Conservation (phyloP, 163 green algal genomes). For the Scenedesmus sp. region DNA sequence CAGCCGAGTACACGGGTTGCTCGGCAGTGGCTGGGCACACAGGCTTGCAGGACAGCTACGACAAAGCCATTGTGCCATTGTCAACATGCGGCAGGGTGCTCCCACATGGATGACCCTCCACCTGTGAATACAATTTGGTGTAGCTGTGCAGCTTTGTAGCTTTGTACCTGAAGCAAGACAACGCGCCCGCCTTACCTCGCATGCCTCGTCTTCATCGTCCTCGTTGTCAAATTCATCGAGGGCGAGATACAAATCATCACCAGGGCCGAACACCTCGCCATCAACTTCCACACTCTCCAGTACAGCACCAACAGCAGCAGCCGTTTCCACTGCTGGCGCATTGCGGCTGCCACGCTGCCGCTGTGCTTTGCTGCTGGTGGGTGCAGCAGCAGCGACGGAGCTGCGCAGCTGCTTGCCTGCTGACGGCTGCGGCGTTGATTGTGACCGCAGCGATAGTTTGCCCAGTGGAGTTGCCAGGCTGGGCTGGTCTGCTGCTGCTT, state of each 20-base stretch:
- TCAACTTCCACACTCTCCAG: slow-evolving; percentile 33
- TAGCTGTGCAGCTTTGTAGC: too few relatives aligned
- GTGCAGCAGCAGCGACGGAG: neutral
- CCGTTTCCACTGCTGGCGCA: neutral
- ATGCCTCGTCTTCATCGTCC: slow-evolving; percentile 52
- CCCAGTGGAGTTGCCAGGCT: slow-evolving; percentile 41
- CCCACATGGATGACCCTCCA: too few relatives aligned
- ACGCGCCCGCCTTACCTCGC: slow-evolving; percentile 25
- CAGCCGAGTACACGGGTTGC: too few relatives aligned
- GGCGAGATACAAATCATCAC: slow-evolving; percentile 65
- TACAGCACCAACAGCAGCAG: slow-evolving; percentile 1
- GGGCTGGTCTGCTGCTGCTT: slow-evolving; percentile 20
- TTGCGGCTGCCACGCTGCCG: neutral
- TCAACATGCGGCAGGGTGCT: too few relatives aligned
- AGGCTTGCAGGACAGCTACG: too few relatives aligned
- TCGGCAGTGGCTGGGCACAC: too few relatives aligned
- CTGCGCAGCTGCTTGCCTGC: slow-evolving; percentile 21
- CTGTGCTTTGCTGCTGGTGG: slow-evolving; percentile 1
- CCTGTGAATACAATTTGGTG: too few relatives aligned
- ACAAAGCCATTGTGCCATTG: too few relatives aligned
- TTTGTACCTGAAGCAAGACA: neutral
- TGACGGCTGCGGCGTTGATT: neutral
- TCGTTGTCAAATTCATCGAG: slow-evolving; percentile 34
- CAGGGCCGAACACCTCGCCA: slow-evolving; percentile 28
- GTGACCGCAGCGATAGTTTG: slow-evolving; percentile 5